phyloP scores from a whole-genome alignment of 306 rosid species.

The Alnus glutinosa region DNA sequence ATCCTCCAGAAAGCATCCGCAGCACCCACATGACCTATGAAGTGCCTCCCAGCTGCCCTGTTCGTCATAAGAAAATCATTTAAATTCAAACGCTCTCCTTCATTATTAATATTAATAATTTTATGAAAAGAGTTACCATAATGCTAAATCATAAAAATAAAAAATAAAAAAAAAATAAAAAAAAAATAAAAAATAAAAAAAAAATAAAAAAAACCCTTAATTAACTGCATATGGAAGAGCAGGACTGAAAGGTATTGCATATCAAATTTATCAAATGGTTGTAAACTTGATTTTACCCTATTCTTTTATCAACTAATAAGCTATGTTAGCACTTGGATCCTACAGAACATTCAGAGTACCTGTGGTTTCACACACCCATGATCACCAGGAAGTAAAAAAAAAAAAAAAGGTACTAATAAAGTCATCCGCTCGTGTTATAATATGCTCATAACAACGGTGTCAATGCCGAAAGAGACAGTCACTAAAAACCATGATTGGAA shows the following conservation, averaged over 20 bases:
- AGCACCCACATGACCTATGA: slow-evolving; percentile 83
- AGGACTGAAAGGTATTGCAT: not conserved
- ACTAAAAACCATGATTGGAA: not conserved
- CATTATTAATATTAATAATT: not conserved
- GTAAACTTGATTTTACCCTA: too few relatives aligned
- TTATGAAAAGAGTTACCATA: not conserved
- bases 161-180: too few relatives aligned
- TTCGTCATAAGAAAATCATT: slow-evolving; percentile 16
- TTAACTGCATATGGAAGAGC: not conserved
- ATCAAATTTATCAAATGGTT: too few relatives aligned
- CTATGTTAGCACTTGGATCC: not conserved
- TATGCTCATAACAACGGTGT: not conserved
- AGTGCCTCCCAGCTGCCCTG: slow-evolving; percentile 83
- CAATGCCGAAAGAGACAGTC: not conserved
- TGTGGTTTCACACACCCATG: not conserved
- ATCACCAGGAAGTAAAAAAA: not conserved
- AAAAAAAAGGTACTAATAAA: not conserved
- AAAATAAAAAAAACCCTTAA: not conserved
- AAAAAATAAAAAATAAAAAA: too few relatives aligned
- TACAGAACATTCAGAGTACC: not conserved
- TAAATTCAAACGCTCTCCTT: not conserved
- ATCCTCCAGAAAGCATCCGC: slow-evolving; percentile 65
- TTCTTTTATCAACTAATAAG: not conserved
- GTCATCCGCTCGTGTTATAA: not conserved
- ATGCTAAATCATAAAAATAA: not conserved